These are phyloP conservation scores for Lumnitzera littorea DNA, from an alignment of 345 rosid species.

Conservation along the genomic window DNA sequence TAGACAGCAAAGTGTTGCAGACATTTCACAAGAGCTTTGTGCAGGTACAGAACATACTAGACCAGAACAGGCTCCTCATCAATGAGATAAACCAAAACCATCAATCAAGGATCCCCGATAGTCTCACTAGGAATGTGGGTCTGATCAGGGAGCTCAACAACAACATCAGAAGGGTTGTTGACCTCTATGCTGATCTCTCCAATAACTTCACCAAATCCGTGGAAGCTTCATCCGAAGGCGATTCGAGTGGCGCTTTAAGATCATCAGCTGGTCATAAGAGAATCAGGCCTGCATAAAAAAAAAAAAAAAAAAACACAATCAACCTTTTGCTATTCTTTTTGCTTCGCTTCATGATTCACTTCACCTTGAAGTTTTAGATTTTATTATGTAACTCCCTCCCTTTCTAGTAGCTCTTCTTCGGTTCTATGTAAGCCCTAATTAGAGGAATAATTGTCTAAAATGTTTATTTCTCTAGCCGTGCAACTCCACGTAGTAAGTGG, in stretches of 20 bases:
- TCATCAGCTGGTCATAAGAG: slow-evolving; percentile 49
- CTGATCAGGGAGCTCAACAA: slow-evolving; percentile 76
- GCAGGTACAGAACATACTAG: slow-evolving; percentile 61
- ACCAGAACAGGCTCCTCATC: slow-evolving; percentile 63
- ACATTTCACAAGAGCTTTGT: slow-evolving; percentile 65
- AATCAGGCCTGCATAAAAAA: slow-evolving; percentile 36
- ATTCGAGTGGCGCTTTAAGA: slow-evolving; percentile 39
- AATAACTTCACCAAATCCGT: slow-evolving; percentile 47
- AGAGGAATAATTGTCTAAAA: too few relatives aligned
- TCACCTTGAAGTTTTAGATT: slow-evolving; percentile 23
- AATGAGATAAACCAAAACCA: slow-evolving; percentile 77
- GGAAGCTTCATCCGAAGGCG: slow-evolving; percentile 63
- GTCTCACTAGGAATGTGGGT: slow-evolving; percentile 59
- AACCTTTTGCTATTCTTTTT: slow-evolving; percentile 15
- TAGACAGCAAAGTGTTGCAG: slow-evolving; percentile 57
- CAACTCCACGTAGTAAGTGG: too few relatives aligned
- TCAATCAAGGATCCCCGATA: slow-evolving; percentile 67
- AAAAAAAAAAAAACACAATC: neutral
- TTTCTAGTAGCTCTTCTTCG: too few relatives aligned
- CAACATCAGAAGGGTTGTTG: slow-evolving; percentile 67
- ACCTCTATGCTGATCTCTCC: slow-evolving; percentile 69
- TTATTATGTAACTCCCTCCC: slow-evolving; percentile 18
- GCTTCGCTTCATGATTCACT: slow-evolving; percentile 17
- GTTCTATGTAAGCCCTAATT: too few relatives aligned
- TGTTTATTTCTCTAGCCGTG: too few relatives aligned